Conservation (phyloP, 1,139 yeast species). For the Blastobotrys arbuscula region DNA sequence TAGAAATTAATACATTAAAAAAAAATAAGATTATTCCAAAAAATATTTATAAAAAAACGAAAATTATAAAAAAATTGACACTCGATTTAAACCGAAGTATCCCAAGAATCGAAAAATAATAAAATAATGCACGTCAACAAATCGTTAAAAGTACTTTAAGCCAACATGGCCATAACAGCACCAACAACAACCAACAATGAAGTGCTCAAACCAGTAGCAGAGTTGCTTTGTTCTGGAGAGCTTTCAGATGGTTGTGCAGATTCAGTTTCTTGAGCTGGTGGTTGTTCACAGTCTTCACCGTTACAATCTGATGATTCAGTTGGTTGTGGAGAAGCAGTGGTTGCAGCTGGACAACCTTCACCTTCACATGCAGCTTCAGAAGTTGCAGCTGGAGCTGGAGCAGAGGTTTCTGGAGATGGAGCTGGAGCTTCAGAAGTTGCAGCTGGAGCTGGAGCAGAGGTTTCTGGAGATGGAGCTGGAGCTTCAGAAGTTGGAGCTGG, state of each 20-base stretch:
- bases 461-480: constrained; percentile 5
- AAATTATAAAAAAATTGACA: not conserved
- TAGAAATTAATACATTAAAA: not conserved
- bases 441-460: constrained; percentile 10
- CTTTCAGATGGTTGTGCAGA: constrained; percentile 5
- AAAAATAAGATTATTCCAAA: not conserved
- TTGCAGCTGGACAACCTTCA: constrained; percentile 4
- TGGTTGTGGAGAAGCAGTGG: not conserved
- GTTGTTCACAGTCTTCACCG: constrained; percentile 4
- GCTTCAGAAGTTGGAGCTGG: constrained; percentile 8
- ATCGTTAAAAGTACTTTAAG: not conserved
- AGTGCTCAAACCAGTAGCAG: constrained; percentile 13
- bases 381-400: constrained; percentile 10
- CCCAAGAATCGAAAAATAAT: constrained; percentile 11
- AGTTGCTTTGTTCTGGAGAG: constrained; percentile 11
- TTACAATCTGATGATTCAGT: constrained; percentile 2
- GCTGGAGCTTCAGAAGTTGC: constrained; percentile 9
- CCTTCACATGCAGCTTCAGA: constrained; percentile 7
- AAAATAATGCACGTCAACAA: constrained; percentile 6
- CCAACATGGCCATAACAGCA: constrained; percentile 11
- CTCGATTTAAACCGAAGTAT: constrained; percentile 3
- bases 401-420: constrained; percentile 8
- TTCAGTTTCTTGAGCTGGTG: constrained; percentile 9
- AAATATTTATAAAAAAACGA: not conserved
- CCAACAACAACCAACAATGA: constrained; percentile 13